Percentiles rank a stretch among this genome's conserved stretches.
phyloP scores from a whole-genome alignment of 148 eudicot species.

The Rhododendron ferrugineum region DNA sequence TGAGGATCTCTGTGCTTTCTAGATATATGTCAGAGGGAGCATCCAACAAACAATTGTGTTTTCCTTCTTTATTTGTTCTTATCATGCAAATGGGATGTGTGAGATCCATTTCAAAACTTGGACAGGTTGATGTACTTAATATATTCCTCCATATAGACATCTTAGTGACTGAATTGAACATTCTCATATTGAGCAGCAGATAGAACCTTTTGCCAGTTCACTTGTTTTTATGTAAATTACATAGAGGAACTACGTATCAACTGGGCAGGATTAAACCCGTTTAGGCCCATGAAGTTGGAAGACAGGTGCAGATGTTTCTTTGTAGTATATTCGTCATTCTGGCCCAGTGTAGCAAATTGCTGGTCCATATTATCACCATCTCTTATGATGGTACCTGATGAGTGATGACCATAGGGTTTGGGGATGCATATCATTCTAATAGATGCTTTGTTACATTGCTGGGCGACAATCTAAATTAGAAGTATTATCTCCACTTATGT shows the following conservation, averaged over 20 bases:
- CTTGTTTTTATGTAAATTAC: not conserved
- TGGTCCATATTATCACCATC: not conserved
- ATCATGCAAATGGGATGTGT: not conserved
- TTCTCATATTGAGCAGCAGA: not conserved
- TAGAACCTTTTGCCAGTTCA: not conserved
- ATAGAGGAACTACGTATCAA: not conserved
- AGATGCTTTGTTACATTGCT: conserved; percentile 8
- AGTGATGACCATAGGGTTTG: not conserved
- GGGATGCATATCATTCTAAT: not conserved
- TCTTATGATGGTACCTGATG: not conserved
- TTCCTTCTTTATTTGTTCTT: not conserved
- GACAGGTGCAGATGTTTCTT: too few species aligned
- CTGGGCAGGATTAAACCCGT: not conserved
- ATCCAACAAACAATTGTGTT: not conserved
- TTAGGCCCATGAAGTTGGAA: not conserved
- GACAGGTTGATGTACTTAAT: not conserved
- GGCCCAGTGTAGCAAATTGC: not conserved
- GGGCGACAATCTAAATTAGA: not conserved
- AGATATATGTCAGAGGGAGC: not conserved
- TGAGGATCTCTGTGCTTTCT: conserved; percentile 10
- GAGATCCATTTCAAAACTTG: not conserved
- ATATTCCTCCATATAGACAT: not conserved
- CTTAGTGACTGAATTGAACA: not conserved
- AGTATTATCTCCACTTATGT: not conserved
- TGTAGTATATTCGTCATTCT: not conserved